These are phyloP conservation scores for Quercus variabilis DNA, from an alignment of 306 rosid species.

Conservation along the genomic window DNA sequence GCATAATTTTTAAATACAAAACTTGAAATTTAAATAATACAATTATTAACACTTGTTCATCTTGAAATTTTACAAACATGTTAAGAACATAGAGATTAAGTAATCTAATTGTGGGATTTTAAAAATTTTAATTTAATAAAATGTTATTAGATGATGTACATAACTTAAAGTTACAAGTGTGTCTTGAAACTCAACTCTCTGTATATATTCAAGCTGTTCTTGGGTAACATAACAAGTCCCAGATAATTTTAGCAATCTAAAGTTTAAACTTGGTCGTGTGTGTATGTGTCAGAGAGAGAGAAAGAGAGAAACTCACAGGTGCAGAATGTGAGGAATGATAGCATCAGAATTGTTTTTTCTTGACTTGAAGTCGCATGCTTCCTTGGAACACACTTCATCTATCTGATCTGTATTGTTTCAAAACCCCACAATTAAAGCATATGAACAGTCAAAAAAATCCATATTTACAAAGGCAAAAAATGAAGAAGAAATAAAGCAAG, in stretches of 20 bases:
- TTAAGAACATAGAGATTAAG: no score
- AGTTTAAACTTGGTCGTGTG: no score
- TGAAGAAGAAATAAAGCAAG: no score
- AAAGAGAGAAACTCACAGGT: slow-evolving; percentile 35
- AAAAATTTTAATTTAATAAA: no score
- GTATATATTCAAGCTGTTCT: background rate
- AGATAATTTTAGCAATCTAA: background rate
- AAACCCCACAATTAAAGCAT: background rate
- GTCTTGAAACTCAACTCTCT: no score
- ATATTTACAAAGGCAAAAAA: background rate
- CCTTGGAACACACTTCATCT: slow-evolving; percentile 23
- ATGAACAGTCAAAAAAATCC: background rate
- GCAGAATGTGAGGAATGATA: slow-evolving; percentile 67
- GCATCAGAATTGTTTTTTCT: slow-evolving; percentile 31
- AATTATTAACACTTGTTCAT: no score
- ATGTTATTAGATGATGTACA: no score
- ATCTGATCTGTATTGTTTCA: slow-evolving; percentile 16
- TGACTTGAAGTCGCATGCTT: slow-evolving; percentile 4
- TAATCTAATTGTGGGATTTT: no score
- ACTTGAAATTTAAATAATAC: no score
- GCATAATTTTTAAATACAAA: no score
- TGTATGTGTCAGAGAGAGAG: background rate
- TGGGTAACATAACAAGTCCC: background rate
- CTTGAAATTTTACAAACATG: no score
- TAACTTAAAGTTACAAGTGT: no score